Evolutionary conservation across 1,139 yeast species (phyloP), one percentile per base, ranked within the genome.

Genomic region (Candida labiduridarum): DNA sequence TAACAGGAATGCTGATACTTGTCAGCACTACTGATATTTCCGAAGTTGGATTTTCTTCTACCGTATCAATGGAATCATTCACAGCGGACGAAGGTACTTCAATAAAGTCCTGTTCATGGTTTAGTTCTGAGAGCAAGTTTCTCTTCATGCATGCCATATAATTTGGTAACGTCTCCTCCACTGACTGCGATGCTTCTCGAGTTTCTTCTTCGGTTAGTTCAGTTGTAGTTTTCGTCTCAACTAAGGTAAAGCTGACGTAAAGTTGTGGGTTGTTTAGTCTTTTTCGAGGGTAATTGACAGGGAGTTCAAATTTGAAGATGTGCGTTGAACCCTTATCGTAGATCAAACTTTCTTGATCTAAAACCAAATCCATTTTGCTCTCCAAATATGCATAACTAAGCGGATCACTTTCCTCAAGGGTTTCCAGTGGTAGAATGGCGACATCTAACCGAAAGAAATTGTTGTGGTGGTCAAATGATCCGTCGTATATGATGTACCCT

Each of bases 201-300:
- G 14, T 15, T 29, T 41, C 14, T 12, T 18, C 31, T n/a, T 43
- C 44, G 4, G 35, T 34, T 11, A 15, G 30, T 18, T 18, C 34
- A 34, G 29, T 19, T 1, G 35, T 43, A 11, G 15, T 33, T 40
- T 47, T 18, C 2, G 42, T n/a, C 33, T 61, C 62, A 41, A 60
- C 59, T 15, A 68, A 54, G 19, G 56, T 54, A 48, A 71, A 67
- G 10, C 62, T 55, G 18, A 75, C 56, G 19, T 62, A 49, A 10
- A 75, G 56, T 22, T 58, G 62, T 0, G 80, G 80, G 41, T 65
- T 59, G 35, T 54, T 47, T 38, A 71, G 58, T 53, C 72, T 69
- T 51, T 64, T 65, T 33, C 69, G 63, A 1, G 80, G 80, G 54
- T 76, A 75, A 1, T 64, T 60, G 2, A 74, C 60, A 3, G 77